phyloP scores from a whole-genome alignment of 2,329 filamentous ascomycete species.

The Zelopaecilomyces penicillatus region DNA sequence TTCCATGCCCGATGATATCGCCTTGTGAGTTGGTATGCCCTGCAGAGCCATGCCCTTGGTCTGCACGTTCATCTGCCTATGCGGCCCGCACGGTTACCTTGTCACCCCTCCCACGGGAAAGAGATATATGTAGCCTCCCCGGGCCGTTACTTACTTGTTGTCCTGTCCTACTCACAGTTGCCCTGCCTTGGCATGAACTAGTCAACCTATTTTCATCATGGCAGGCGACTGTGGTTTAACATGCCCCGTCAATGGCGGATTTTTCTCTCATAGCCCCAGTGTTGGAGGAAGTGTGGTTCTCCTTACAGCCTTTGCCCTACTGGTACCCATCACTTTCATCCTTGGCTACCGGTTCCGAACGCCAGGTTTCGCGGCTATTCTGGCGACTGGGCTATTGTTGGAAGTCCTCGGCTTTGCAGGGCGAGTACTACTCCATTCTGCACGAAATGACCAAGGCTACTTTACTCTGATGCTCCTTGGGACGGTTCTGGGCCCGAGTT shows the following conservation, averaged over 20 bases:
- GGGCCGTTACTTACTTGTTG: neutral
- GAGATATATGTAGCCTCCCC: constrained; percentile 4
- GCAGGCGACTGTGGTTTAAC: constrained; percentile 26
- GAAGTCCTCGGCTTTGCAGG: constrained; percentile 40
- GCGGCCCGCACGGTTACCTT: too few species aligned
- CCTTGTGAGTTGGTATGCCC: too few species aligned
- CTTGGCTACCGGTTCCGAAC: constrained; percentile 32
- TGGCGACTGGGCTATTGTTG: constrained; percentile 33
- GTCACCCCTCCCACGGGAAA: too few species aligned
- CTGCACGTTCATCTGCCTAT: too few species aligned
- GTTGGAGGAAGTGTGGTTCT: constrained; percentile 33
- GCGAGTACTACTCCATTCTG: constrained; percentile 31
- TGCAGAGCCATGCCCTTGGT: too few species aligned
- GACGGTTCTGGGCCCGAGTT: constrained; percentile 37
- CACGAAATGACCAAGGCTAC: constrained; percentile 23
- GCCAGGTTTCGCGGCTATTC: constrained; percentile 29
- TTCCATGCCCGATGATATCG: too few species aligned
- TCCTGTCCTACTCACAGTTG: constrained; percentile 5
- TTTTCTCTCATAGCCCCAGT: constrained; percentile 28
- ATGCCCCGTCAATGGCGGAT: constrained; percentile 28
- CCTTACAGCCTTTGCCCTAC: constrained; percentile 30
- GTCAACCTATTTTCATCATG: constrained; percentile 21
- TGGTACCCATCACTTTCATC: constrained; percentile 30
- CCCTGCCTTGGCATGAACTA: constrained; percentile 17
- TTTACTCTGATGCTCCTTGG: constrained; percentile 39